A percentile compares a stretch with the other conserved stretches of the same genome.
Evolutionary conservation across 441 rosid species (phyloP).

Genomic region (Mallotus repandus): DNA sequence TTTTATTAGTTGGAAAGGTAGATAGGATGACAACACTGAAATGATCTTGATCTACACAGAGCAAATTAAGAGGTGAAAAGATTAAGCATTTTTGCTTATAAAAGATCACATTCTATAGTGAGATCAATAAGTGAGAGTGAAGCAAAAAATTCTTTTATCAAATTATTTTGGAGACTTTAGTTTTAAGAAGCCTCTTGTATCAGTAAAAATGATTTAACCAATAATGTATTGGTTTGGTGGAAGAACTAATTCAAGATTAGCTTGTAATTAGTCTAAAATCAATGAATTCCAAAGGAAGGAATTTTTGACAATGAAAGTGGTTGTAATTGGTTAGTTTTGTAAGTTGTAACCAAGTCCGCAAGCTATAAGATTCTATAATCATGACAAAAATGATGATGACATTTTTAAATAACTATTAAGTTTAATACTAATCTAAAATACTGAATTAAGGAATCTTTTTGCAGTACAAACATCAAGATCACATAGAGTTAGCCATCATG

Average conservation of each 20-base stretch:
- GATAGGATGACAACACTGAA: neutral
- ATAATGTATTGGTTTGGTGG: conserved; percentile 20
- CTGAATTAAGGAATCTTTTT: conserved; percentile 26
- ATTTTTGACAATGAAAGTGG: conserved; percentile 1
- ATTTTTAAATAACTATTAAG: conserved; percentile 10
- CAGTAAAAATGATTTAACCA: neutral
- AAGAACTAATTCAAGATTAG: conserved; percentile 27
- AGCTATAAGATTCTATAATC: conserved; percentile 9
- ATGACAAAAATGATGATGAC: conserved; percentile 11
- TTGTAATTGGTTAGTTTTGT: conserved; percentile 16
- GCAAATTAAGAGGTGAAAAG: neutral
- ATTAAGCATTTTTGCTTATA: neutral
- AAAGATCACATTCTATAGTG: neutral
- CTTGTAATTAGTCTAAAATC: conserved; percentile 20
- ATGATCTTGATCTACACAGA: neutral
- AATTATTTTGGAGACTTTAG: neutral
- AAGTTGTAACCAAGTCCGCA: neutral
- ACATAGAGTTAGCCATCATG: conserved; percentile 20
- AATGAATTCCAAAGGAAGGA: conserved; percentile 15
- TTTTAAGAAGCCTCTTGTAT: neutral
- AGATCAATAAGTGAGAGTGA: conserved; percentile 9
- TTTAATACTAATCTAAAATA: conserved; percentile 8
- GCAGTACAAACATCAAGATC: conserved; percentile 22
- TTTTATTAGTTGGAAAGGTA: neutral
- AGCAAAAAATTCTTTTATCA: neutral